phyloP scores from a whole-genome alignment of 495 filamentous ascomycete genomes.

The Penicillium longicatenatum region DNA sequence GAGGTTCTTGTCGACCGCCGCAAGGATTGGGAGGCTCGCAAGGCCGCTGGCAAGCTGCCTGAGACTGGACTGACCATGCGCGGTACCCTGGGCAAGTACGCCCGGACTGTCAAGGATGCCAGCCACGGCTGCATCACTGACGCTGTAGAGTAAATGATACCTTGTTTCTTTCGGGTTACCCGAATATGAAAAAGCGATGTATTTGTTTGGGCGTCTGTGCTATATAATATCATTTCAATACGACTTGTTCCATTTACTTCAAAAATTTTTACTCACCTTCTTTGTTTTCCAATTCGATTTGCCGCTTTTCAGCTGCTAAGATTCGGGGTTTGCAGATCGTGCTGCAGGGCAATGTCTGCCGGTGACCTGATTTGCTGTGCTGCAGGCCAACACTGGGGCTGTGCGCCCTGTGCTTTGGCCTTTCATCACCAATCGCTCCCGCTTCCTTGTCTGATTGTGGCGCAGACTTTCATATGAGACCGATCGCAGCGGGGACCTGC shows the following conservation, averaged over 20 bases:
- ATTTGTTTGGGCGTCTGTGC: constrained; percentile 21
- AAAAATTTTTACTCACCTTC: background rate
- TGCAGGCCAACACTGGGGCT: constrained; percentile 4
- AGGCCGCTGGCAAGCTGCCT: constrained; percentile 37
- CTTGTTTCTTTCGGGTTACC: constrained; percentile 10
- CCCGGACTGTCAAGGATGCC: constrained; percentile 64
- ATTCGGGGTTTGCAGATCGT: background rate
- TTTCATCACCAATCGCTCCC: background rate
- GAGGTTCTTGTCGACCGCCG: constrained; percentile 65
- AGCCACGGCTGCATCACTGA: constrained; percentile 63
- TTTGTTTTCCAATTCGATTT: constrained; percentile 27
- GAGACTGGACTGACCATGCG: constrained; percentile 55
- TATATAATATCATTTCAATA: constrained; percentile 31
- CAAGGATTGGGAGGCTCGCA: constrained; percentile 57
- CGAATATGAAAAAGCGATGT: constrained; percentile 33
- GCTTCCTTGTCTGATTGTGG: constrained; percentile 5
- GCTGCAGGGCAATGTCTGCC: background rate
- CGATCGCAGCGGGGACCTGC: constrained; percentile 5
- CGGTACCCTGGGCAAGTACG: constrained; percentile 92
- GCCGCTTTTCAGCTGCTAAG: background rate
- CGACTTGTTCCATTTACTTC: background rate
- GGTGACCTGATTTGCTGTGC: background rate
- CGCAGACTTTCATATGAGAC: constrained; percentile 6
- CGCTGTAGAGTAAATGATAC: constrained; percentile 34
- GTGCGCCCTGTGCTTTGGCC: constrained; percentile 5